A percentile compares a stretch with the other conserved stretches of the same genome.
Evolutionary conservation across 768 basidiomycete genomes (phyloP).

Genomic region (Suillus brevipes): DNA sequence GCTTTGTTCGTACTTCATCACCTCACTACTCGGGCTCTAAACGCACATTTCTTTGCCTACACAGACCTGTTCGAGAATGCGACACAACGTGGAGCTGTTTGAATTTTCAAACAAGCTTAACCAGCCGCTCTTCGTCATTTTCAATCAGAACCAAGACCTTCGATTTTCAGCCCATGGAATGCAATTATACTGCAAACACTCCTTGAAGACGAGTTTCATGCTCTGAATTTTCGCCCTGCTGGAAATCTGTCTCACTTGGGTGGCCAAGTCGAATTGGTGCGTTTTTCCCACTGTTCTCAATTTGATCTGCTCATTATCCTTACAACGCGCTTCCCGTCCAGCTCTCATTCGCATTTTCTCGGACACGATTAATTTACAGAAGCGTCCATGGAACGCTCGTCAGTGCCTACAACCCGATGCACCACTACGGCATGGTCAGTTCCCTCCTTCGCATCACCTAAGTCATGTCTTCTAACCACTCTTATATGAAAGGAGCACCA

Average conservation of each 20-base stretch:
- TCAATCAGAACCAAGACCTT: constrained; percentile 21
- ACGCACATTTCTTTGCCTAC: too few species aligned
- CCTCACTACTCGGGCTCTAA: too few species aligned
- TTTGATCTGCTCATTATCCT: constrained; percentile 6
- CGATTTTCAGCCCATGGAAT: constrained; percentile 42
- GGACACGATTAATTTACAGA: not conserved
- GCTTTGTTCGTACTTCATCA: too few species aligned
- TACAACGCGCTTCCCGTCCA: constrained; percentile 24
- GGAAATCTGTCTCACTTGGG: too few species aligned
- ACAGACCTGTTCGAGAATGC: too few species aligned
- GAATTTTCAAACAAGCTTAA: too few species aligned
- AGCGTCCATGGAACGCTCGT: constrained; percentile 19
- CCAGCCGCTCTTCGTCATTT: too few species aligned
- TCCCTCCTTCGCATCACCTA: not conserved
- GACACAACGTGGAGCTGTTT: too few species aligned
- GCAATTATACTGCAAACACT: constrained; percentile 26
- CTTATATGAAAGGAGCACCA: too few species aligned
- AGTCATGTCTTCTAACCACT: not conserved
- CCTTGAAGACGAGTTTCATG: too few species aligned
- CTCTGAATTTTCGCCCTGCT: too few species aligned
- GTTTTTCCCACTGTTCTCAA: not conserved
- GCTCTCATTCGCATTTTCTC: constrained; percentile 19
- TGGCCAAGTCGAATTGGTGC: too few species aligned
- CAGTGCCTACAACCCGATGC: not conserved
- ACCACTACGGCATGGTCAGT: not conserved